Evolutionary conservation across 2,329 filamentous ascomycete species (phyloP), one percentile per base, ranked within the genome.

Genomic region (Pseudogymnoascus sp.): DNA sequence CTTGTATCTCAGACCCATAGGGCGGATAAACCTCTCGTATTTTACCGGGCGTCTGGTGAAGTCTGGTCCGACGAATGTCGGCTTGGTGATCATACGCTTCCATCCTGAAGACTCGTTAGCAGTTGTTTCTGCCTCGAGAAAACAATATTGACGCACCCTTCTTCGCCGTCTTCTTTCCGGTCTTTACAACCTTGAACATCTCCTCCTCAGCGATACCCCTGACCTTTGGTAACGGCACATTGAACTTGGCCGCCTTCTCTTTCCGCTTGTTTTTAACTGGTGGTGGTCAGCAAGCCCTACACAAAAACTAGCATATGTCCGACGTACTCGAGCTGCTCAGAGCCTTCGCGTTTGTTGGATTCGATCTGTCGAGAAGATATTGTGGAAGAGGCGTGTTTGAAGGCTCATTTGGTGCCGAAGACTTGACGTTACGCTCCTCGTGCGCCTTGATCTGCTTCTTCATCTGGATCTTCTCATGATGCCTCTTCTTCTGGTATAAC

Each of bases 391-490:
- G 90, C 60, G 89, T 89, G 37, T 16, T 38, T 68, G 83, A 84
- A 63, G 91, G 89, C 75, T 92, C 88, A 69, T 88, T 84, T 70
- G 88, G 85, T 62, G 87, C 86, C 29, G 83, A 79, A 7, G 89
- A 89, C 80, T 96, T 95, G 81, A 96, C 86, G 73, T 96, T 94
- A 78, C 90, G 88, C 81, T 96, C 90, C 78, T 97, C 92, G 80
- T 96, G 90, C 60, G 90, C 88, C 78, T 88, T 90, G 83, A 97
- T 93, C 72, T 85, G 80, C 83, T 95, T 95, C 78, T 87, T 88
- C 88, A 95, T 91, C 83, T 94, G 90, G 75, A 95, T 94, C 87
- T 97, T 97, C 81, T 97, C 91, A 74, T 91, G 89, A 79, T 91
- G 89, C 14, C 92, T 85, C 81, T 91, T 90, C 84, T 96, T 87